Evolutionary conservation across 768 basidiomycete genomes (phyloP).

Genomic region (Obba rivulosa): DNA sequence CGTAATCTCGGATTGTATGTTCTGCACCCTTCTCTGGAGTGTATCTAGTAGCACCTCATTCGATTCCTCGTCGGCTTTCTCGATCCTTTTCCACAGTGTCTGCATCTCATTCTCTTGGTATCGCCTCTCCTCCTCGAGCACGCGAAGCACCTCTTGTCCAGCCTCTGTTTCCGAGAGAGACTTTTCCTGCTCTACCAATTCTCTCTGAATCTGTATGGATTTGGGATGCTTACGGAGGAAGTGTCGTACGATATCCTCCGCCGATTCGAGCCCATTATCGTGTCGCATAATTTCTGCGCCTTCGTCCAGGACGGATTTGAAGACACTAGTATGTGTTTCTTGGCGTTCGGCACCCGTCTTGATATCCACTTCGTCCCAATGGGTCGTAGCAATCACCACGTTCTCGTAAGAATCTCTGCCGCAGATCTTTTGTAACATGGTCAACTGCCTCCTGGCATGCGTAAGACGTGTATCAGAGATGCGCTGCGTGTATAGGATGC

Average conservation of each 20-base stretch:
- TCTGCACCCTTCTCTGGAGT: not conserved
- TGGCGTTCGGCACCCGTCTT: too few species aligned
- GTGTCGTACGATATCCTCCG: not conserved
- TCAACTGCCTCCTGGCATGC: too few species aligned
- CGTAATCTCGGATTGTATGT: not conserved
- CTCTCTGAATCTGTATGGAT: slow-evolving; percentile 10
- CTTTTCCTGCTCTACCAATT: slow-evolving; percentile 16
- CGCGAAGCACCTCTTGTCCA: slow-evolving; percentile 6
- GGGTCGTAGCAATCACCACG: too few species aligned
- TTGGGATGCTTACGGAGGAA: too few species aligned
- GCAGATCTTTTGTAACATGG: too few species aligned
- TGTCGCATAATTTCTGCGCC: too few species aligned
- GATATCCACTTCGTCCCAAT: too few species aligned
- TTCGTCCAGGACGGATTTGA: too few species aligned
- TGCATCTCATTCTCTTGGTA: slow-evolving; percentile 10
- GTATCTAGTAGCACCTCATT: slow-evolving; percentile 30
- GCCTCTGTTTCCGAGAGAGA: slow-evolving; percentile 12
- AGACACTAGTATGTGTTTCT: too few species aligned
- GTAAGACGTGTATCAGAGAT: too few species aligned
- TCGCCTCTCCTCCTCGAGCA: slow-evolving; percentile 6
- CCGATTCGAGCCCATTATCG: slow-evolving; percentile 10
- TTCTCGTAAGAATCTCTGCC: too few species aligned
- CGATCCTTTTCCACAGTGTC: slow-evolving; percentile 16
- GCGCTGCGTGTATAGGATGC: too few species aligned
- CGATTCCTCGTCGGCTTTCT: slow-evolving; percentile 32